Evolutionary conservation across 2,329 filamentous ascomycete species (phyloP).

Genomic region (Rosellinia necatrix): DNA sequence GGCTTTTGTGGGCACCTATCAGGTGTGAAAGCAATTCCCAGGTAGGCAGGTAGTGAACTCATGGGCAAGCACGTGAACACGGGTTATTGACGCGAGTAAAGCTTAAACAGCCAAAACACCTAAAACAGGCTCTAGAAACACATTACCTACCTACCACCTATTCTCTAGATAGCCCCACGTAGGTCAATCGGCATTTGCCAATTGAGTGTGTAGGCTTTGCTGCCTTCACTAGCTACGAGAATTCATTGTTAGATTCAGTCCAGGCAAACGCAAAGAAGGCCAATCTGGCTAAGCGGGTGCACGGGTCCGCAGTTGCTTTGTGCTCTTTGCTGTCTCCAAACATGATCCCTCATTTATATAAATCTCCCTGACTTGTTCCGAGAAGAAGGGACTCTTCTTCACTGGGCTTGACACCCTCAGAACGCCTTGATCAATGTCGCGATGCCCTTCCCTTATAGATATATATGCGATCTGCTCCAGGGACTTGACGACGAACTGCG

Average conservation of each 20-base stretch:
- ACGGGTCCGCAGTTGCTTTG: slow-evolving; percentile 11
- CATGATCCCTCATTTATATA: slow-evolving; percentile 15
- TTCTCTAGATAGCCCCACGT: slow-evolving; percentile 24
- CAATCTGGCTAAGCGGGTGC: neutral
- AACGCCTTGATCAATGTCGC: neutral
- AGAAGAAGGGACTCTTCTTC: neutral
- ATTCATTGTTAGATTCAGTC: neutral
- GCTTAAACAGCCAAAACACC: too few species aligned
- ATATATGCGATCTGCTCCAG: slow-evolving; percentile 76
- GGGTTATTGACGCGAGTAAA: slow-evolving; percentile 32
- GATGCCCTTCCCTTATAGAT: slow-evolving; percentile 67
- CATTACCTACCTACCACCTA: too few species aligned
- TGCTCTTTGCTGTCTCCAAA: slow-evolving; percentile 22
- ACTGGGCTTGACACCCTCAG: neutral
- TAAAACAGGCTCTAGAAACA: too few species aligned
- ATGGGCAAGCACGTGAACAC: slow-evolving; percentile 35
- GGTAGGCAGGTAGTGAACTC: neutral
- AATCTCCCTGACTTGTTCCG: neutral
- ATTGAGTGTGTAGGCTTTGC: slow-evolving; percentile 1
- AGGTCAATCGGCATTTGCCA: slow-evolving; percentile 15
- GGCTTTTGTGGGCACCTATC: neutral
- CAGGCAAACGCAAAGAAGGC: neutral
- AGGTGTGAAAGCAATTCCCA: too few species aligned
- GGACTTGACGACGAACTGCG: slow-evolving; percentile 57
- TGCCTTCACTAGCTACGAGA: slow-evolving; percentile 1